Percentiles rank a stretch among this genome's conserved stretches.
Evolutionary conservation across 129 eudicot species (phyloP).

Genomic region (Kitagawia praeruptora): DNA sequence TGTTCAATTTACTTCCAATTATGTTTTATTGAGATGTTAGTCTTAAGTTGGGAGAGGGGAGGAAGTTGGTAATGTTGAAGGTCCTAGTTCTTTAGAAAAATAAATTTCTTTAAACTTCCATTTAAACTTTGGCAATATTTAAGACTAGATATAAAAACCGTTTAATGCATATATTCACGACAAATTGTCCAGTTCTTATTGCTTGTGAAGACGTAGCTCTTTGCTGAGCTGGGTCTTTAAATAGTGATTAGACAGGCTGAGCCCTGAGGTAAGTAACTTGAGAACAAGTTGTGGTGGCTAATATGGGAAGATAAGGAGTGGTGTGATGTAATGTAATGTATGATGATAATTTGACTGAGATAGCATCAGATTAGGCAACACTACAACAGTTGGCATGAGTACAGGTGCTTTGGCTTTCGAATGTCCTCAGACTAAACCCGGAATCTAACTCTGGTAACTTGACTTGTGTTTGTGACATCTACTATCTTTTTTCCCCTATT

Average conservation of each 20-base stretch:
- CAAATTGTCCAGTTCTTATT: background rate
- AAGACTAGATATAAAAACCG: background rate
- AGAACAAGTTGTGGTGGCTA: background rate
- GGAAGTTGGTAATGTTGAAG: background rate
- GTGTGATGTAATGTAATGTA: background rate
- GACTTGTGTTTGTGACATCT: background rate
- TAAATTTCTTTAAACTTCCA: background rate
- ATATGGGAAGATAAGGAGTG: background rate
- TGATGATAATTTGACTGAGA: background rate
- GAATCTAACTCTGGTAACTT: background rate
- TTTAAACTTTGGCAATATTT: background rate
- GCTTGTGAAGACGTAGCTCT: background rate
- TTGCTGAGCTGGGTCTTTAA: background rate
- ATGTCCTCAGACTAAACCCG: background rate
- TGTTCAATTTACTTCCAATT: background rate
- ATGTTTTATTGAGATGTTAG: background rate
- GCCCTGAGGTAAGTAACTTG: background rate
- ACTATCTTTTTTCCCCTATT: background rate
- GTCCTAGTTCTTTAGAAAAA: background rate
- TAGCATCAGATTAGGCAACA: background rate
- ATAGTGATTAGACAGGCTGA: background rate
- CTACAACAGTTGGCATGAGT: background rate
- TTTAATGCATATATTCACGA: background rate
- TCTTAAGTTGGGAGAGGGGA: background rate
- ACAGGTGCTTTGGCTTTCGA: background rate